phyloP scores from a whole-genome alignment of 768 basidiomycete genomes.

The Sutorius australiensis region DNA sequence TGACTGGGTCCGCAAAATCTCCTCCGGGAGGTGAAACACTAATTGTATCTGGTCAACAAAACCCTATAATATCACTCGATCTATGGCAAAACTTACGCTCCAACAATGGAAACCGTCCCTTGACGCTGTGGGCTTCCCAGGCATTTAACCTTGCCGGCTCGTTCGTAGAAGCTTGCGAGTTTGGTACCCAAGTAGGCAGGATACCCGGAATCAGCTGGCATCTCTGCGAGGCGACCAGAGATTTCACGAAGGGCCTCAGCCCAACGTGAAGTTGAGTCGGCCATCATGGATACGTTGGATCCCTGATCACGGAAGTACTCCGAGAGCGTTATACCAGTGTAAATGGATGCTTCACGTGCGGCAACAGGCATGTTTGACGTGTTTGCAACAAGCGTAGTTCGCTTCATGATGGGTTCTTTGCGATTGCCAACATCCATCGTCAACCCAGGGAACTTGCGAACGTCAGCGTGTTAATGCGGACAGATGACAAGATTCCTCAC shows the following conservation, averaged over 20 bases:
- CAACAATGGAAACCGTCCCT: constrained; percentile 97
- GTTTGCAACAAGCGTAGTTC: constrained; percentile 96
- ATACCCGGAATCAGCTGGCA: constrained; percentile 99
- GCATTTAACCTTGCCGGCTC: constrained; percentile 93
- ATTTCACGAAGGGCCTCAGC: constrained; percentile 99
- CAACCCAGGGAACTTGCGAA: constrained; percentile 72
- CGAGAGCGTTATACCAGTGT: constrained; percentile 97
- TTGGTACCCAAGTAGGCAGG: constrained; percentile 96
- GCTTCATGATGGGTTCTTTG: constrained; percentile 99
- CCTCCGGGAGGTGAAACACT: constrained; percentile 99
- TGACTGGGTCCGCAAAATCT: constrained; percentile 99
- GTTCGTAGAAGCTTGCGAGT: constrained; percentile 96
- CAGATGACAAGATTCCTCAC: constrained; percentile 36
- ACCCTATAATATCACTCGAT: neutral
- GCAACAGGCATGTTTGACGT: constrained; percentile 99
- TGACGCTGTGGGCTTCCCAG: constrained; percentile 83
- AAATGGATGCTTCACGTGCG: constrained; percentile 98
- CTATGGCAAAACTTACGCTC: constrained; percentile 70
- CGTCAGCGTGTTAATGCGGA: constrained; percentile 12
- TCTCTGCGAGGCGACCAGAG: constrained; percentile 97
- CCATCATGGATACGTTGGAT: constrained; percentile 98
- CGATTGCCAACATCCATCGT: constrained; percentile 90
- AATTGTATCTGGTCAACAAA: constrained; percentile 11
- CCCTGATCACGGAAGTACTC: constrained; percentile 99
- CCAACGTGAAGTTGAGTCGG: constrained; percentile 98